Conservation (phyloP, 1,284 basidiomycete species). For the Melampsora abietis-canadensis region DNA sequence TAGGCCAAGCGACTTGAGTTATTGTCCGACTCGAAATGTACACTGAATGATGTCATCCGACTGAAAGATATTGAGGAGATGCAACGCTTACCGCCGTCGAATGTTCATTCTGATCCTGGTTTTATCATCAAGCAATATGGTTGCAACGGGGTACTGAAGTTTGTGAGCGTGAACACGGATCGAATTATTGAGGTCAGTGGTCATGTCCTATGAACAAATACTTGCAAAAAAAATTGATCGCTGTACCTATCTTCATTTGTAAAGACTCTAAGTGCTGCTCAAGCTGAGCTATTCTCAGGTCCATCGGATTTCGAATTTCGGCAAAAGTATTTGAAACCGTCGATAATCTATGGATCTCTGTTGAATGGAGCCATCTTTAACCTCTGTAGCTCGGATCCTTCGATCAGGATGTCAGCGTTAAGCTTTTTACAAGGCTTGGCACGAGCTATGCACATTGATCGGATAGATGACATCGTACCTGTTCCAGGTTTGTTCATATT, state of each 20-base stretch:
- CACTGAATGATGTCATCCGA: constrained; percentile 52
- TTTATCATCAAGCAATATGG: constrained; percentile 42
- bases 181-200: constrained; percentile 39
- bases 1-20: constrained; percentile 45
- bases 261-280: constrained; percentile 26
- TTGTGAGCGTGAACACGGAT: constrained; percentile 42
- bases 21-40: constrained; percentile 45
- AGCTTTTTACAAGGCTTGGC: constrained; percentile 40
- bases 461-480: constrained; percentile 32
- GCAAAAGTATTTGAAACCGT: constrained; percentile 22
- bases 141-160: constrained; percentile 21
- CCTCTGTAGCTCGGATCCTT: constrained; percentile 31
- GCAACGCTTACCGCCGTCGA: constrained; percentile 64
- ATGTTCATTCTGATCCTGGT: constrained; percentile 34
- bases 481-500: constrained; percentile 23
- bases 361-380: constrained; percentile 42
- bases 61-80: constrained; percentile 62
- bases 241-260: no score
- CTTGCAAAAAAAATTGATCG: not conserved
- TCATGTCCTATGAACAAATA: not conserved
- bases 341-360: constrained; percentile 31
- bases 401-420: constrained; percentile 31
- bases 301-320: constrained; percentile 34
- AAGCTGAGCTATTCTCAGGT: constrained; percentile 26
- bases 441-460: constrained; percentile 21